Base-by-base conservation (phyloP, 208 protist species). In the Blechomonas ayalai region DNA sequence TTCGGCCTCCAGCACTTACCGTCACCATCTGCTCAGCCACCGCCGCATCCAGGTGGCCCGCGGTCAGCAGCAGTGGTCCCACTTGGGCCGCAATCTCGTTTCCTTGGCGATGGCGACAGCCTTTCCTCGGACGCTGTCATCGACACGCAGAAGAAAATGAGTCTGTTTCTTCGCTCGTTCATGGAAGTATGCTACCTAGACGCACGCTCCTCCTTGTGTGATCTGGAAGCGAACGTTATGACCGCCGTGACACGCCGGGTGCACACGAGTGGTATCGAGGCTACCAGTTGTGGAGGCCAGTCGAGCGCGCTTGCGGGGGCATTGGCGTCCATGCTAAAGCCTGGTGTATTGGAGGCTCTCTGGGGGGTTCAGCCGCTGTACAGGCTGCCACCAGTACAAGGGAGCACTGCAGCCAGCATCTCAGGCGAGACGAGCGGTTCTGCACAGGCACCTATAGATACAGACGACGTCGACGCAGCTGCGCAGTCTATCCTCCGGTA, bases 211-310 rank as follows among this genome's bases (percentile, higher is more conserved):
- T 85, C 81, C 3, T 80, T 73, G 1, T 72, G 67, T 27, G 81
- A 82, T 24, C 32, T 82, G 15, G 75, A 90, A 39, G 81, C 75
- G 9, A 73, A 66, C 0, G 42, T 74, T 41, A 73, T 75, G 1
- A 47, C 85, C 25, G 59, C 63, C n/a, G 67, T 63, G n/a, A 81
- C 71, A 15, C 50, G 80, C 1, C 71, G 69, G 15, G 67, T 83
- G 45, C 45, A 59, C 40, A 64, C 42, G 20, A 28, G 24, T 19
- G 28, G 29, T 24, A 38, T 20, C 48, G 34, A 18, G 20, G 34
- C 31, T 29, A 38, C 41, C 34, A 44, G 44, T 31, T 18, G 13
- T 50, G 27, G 31, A 32, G 16, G 16, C 38, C 40, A 6, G 38
- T n/a, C 0, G 40, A 38, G 37, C 25, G 33, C n/a, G n/a, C n/a